These are phyloP conservation scores for Zymoseptoria crescenta DNA, from an alignment of 2,329 filamentous ascomycete species.

Conservation along the genomic window DNA sequence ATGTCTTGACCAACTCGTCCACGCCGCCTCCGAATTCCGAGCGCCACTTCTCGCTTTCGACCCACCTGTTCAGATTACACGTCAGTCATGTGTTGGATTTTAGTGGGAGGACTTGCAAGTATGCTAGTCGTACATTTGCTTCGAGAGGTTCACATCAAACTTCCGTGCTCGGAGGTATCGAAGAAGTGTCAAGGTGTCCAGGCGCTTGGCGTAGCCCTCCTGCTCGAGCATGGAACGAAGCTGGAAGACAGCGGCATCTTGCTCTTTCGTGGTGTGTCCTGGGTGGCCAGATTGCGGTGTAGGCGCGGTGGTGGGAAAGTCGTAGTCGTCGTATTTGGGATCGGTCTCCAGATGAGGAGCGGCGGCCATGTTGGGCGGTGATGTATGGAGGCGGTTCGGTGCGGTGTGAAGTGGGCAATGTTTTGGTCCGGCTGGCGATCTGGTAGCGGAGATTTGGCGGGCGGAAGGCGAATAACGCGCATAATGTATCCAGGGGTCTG, in stretches of 20 bases:
- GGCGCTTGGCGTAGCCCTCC: slow-evolving; percentile 69
- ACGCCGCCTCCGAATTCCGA: slow-evolving; percentile 66
- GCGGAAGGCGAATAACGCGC: not conserved
- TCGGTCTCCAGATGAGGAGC: slow-evolving; percentile 50
- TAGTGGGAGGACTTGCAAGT: not conserved
- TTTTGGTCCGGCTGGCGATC: slow-evolving; percentile 2
- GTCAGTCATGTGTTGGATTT: slow-evolving; percentile 19
- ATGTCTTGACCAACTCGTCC: slow-evolving; percentile 69
- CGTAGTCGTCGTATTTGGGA: slow-evolving; percentile 92
- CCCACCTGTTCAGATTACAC: slow-evolving; percentile 56
- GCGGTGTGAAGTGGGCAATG: not conserved
- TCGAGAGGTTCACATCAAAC: slow-evolving; percentile 76
- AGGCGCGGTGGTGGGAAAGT: slow-evolving; percentile 75
- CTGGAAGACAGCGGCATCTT: slow-evolving; percentile 85
- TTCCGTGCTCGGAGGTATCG: slow-evolving; percentile 73
- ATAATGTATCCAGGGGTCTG: not conserved
- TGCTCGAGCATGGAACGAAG: slow-evolving; percentile 77
- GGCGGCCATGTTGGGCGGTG: slow-evolving; percentile 20
- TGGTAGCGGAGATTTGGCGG: not conserved
- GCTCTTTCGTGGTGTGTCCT: slow-evolving; percentile 74
- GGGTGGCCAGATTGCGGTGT: slow-evolving; percentile 69
- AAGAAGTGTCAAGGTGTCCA: slow-evolving; percentile 90
- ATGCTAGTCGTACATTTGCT: slow-evolving; percentile 68
- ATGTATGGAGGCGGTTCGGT: not conserved
- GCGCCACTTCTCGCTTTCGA: slow-evolving; percentile 86